These are phyloP conservation scores for Taphrina confusa DNA, from an alignment of 1,139 yeast genomes.

Conservation along the genomic window DNA sequence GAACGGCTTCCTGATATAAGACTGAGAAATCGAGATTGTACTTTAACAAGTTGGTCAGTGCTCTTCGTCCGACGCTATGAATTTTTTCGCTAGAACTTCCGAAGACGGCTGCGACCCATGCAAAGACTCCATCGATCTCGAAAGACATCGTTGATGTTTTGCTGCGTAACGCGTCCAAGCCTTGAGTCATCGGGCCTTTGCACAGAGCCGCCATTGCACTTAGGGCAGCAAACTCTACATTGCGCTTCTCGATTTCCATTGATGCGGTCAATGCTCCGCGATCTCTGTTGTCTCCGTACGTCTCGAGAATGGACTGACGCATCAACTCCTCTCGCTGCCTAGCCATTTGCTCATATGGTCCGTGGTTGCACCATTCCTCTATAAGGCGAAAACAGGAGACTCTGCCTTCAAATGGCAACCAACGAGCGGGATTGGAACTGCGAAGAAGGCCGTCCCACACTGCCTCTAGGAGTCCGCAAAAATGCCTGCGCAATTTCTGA, in stretches of 20 bases:
- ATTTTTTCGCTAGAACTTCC: constrained; percentile 61
- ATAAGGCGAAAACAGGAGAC: constrained; percentile 77
- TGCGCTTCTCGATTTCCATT: constrained; percentile 75
- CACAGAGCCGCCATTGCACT: constrained; percentile 84
- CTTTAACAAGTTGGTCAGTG: constrained; percentile 65
- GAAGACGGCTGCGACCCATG: constrained; percentile 77
- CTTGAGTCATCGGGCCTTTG: constrained; percentile 47
- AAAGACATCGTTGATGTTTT: constrained; percentile 58
- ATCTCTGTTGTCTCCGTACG: constrained; percentile 45
- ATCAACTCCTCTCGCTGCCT: constrained; percentile 69
- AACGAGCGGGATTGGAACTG: constrained; percentile 52
- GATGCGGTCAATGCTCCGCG: constrained; percentile 62
- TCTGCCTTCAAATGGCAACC: constrained; percentile 84
- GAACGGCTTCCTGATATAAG: constrained; percentile 63
- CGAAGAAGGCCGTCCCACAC: constrained; percentile 58
- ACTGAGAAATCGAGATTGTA: constrained; percentile 60
- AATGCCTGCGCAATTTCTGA: constrained; percentile 76
- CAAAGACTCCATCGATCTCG: constrained; percentile 65
- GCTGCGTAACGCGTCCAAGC: constrained; percentile 42
- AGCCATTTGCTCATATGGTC: constrained; percentile 61
- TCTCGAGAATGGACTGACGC: constrained; percentile 46
- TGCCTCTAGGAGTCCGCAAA: constrained; percentile 73
- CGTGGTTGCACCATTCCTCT: constrained; percentile 94
- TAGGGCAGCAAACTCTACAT: constrained; percentile 68
- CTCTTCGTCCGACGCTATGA: constrained; percentile 67